Evolutionary conservation across 306 rosid species (phyloP).

Genomic region (Trifolium dubium): DNA sequence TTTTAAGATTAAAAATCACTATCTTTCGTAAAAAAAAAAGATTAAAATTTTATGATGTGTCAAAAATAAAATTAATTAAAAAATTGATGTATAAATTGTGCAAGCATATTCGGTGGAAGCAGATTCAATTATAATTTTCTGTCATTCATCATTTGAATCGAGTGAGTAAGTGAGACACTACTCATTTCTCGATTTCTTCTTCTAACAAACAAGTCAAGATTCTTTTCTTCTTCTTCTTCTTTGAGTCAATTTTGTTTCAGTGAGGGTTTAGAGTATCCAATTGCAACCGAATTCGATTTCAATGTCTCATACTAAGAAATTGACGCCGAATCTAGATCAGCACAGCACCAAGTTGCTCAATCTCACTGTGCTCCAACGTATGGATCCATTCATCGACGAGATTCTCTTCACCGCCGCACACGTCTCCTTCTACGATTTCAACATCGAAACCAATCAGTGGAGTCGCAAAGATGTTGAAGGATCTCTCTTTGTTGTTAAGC

Average conservation of each 20-base stretch:
- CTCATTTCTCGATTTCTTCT: neutral
- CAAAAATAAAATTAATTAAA: too few species aligned
- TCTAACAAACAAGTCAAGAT: constrained; percentile 12
- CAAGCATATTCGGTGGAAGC: constrained; percentile 16
- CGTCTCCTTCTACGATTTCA: constrained; percentile 85
- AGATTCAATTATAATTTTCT: constrained; percentile 21
- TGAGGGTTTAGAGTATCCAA: constrained; percentile 26
- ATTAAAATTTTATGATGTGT: too few species aligned
- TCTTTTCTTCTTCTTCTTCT: neutral
- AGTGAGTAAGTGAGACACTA: neutral
- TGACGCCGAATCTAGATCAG: constrained; percentile 94
- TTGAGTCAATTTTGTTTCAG: neutral
- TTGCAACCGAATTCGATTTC: neutral
- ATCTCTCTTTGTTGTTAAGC: constrained; percentile 94
- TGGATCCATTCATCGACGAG: constrained; percentile 86
- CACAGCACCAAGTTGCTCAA: constrained; percentile 83
- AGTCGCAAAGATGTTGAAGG: constrained; percentile 99
- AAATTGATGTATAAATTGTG: neutral
- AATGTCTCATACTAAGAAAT: constrained; percentile 64
- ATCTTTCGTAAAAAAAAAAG: too few species aligned
- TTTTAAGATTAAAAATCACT: too few species aligned
- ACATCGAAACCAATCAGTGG: constrained; percentile 86
- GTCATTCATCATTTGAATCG: neutral
- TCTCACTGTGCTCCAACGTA: constrained; percentile 88
- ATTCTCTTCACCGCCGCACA: constrained; percentile 95